Evolutionary conservation across 495 filamentous ascomycete species (phyloP).

Genomic region (Neurospora sp.): DNA sequence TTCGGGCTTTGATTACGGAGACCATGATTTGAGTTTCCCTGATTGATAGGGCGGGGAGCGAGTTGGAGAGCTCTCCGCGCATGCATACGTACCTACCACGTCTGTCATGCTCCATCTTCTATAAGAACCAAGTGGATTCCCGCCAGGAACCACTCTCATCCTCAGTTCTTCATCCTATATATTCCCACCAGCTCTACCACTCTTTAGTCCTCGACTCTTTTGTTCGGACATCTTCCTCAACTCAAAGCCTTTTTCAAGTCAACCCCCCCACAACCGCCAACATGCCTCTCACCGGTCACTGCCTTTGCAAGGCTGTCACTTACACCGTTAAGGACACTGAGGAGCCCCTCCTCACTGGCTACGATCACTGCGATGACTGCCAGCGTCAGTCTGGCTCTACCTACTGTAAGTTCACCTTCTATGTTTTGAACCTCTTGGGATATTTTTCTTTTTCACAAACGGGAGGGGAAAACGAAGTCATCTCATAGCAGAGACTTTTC

Average conservation of each 20-base stretch:
- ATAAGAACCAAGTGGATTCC: not conserved
- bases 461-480: not conserved
- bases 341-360: conserved; percentile 44
- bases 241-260: not conserved
- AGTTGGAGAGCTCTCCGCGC: not conserved
- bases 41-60: not conserved
- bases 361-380: conserved; percentile 66
- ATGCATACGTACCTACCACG: not conserved
- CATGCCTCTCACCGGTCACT: conserved; percentile 60
- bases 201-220: not conserved
- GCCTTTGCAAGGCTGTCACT: conserved; percentile 59
- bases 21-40: not conserved
- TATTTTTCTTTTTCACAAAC: not conserved
- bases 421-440: not conserved
- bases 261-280: conserved; percentile 16
- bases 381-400: conserved; percentile 59
- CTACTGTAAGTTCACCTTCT: conserved; percentile 42
- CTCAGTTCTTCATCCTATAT: not conserved
- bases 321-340: conserved; percentile 47
- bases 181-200: not conserved
- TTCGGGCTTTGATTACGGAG: not conserved
- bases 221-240: not conserved
- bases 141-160: not conserved
- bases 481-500: not conserved
- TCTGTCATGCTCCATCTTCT: not conserved